Base-by-base conservation (phyloP, 306 rosid genomes). In the Albizia julibrissin region DNA sequence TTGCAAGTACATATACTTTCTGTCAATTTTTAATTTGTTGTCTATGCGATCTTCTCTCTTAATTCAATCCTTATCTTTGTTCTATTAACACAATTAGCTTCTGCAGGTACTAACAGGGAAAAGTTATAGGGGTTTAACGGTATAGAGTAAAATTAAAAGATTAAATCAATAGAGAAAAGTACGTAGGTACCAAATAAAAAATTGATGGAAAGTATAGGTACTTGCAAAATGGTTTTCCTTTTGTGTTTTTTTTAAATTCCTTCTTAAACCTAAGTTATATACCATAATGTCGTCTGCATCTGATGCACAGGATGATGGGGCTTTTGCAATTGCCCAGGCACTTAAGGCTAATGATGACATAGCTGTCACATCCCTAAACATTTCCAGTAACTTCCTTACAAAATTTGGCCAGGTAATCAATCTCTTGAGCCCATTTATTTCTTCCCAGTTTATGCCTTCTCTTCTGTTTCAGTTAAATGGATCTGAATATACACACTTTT, bases 271-370 rank as follows among this genome's bases (percentile, higher is more conserved):
- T 49, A 43, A 43, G 75, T 75, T 66, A 58, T 72, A 49, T 80
- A 61, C 84, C 69, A 37, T 69, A 72, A 8, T 66, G 26, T 71
- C 44, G 77, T 73, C 56, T 49, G 64, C 66, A 67, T 85, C 76
- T 70, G 79, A 66, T 81, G 59, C 84, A 42, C 89, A 95, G 99
- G 99, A 95, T 86, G 97, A 94, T 42, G 99, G 98, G 18, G 99
- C 98, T 61, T 95, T 95, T 50, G 98, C 99, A 43, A 95, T 95
- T 87, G 97, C 99, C 77, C 99, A 95, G 89, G 99, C 99, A 62
- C 95, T 93, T 24, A 95, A 95, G 87, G 87, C 99, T 44, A 95
- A 95, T 72, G 99, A 90, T 27, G 99, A 95, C 65, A 90, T 95
- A 66, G 90, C 91, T 43, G 91, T 95, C 70, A 77, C 98, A 64